Conservation (phyloP, 2,329 filamentous ascomycete species). For the Fusarium sp. region DNA sequence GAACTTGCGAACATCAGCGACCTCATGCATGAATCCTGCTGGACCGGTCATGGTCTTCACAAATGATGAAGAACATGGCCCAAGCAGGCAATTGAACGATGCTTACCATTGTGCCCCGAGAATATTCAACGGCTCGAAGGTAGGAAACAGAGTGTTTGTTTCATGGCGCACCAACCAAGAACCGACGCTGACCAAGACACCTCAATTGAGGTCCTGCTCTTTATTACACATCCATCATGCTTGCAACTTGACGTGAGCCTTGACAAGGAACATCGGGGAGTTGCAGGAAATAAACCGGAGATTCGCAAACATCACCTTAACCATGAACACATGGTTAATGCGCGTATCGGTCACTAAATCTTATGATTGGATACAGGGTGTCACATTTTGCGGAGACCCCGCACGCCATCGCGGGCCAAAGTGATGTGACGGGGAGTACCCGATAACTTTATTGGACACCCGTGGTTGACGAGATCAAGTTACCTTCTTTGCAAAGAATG, state of each 20-base stretch:
- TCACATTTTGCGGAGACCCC: constrained; percentile 34
- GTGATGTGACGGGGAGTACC: constrained; percentile 35
- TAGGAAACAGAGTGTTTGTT: too few relatives aligned
- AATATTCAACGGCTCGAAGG: not conserved
- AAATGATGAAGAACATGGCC: not conserved
- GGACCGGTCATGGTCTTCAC: not conserved
- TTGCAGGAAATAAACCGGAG: constrained; percentile 22
- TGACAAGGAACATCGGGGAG: constrained; percentile 25
- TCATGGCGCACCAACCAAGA: not conserved
- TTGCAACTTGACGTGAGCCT: not conserved
- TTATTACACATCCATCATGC: not conserved
- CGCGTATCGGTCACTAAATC: constrained; percentile 31
- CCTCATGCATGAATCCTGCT: not conserved
- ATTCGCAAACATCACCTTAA: not conserved
- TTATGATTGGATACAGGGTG: constrained; percentile 15
- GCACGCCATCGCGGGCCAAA: constrained; percentile 39
- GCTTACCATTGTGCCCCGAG: not conserved
- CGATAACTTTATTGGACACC: constrained; percentile 35
- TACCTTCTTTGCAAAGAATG: constrained; percentile 18
- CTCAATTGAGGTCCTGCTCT: not conserved
- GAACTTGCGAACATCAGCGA: not conserved
- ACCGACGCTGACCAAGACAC: not conserved
- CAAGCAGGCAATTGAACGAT: not conserved
- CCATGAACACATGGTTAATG: constrained; percentile 2
- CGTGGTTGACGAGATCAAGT: not conserved